A percentile compares a stretch with the other conserved stretches of the same genome.
Evolutionary conservation across 2,329 filamentous ascomycete genomes (phyloP).

Genomic region (Aspergillus japonicus): DNA sequence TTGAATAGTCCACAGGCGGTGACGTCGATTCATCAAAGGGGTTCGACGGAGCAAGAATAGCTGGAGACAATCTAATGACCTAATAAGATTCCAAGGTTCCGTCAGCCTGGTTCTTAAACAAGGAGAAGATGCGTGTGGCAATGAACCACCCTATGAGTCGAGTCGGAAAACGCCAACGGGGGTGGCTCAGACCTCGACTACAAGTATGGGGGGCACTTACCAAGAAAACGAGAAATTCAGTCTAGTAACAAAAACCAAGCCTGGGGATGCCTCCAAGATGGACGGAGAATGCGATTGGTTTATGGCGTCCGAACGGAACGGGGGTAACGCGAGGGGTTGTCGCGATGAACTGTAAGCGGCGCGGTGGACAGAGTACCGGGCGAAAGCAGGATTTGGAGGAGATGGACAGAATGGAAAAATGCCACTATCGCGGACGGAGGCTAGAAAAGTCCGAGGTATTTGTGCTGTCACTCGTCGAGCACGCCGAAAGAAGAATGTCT

Average conservation of each 20-base stretch:
- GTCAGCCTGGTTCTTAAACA: constrained; percentile 1
- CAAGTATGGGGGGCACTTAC: constrained; percentile 3
- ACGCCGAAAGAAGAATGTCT: constrained; percentile 19
- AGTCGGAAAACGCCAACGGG: background rate
- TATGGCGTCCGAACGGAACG: background rate
- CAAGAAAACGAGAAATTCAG: background rate
- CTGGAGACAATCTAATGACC: background rate
- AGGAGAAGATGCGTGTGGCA: background rate
- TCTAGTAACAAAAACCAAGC: background rate
- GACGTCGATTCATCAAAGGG: constrained; percentile 6
- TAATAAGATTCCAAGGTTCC: background rate
- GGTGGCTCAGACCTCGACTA: constrained; percentile 7
- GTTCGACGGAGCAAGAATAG: background rate
- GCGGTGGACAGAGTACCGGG: constrained; percentile 7
- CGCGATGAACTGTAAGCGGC: constrained; percentile 9
- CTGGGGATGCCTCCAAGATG: background rate
- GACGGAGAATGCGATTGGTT: constrained; percentile 2
- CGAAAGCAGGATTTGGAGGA: constrained; percentile 20
- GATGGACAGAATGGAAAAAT: constrained; percentile 18
- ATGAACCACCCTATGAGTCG: constrained; percentile 1
- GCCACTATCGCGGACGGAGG: constrained; percentile 23
- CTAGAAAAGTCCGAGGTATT: constrained; percentile 17
- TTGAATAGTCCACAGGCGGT: background rate
- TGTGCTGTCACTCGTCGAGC: constrained; percentile 17
- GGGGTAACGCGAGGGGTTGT: constrained; percentile 13